A percentile compares a stretch with the other conserved stretches of the same genome.
These are phyloP conservation scores for Lipomyces yamanashiensis DNA, from an alignment of 805 yeast species.

Conservation along the genomic window DNA sequence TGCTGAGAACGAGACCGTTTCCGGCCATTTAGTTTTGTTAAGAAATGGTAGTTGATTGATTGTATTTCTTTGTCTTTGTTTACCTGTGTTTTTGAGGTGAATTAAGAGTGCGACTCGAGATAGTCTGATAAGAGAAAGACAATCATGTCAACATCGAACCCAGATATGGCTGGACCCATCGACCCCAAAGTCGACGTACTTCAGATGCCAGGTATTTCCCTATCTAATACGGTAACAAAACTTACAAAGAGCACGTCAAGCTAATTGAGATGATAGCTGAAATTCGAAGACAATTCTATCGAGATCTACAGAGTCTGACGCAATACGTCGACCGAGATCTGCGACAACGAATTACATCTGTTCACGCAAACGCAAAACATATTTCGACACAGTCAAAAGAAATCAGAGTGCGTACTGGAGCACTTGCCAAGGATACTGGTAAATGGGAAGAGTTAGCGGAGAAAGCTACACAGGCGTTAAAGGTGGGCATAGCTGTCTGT, in stretches of 20 bases:
- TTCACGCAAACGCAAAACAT: conserved; percentile 34
- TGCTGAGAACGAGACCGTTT: no score
- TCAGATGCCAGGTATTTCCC: conserved; percentile 3
- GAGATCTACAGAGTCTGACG: conserved; percentile 33
- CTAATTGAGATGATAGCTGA: conserved; percentile 12
- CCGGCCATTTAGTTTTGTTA: no score
- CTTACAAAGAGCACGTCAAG: no score
- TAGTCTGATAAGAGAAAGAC: no score
- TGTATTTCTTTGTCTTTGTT: no score
- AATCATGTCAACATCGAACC: no score
- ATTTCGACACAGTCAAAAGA: conserved; percentile 32
- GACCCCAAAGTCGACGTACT: conserved; percentile 7
- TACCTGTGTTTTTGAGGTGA: no score
- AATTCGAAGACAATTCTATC: conserved; percentile 26
- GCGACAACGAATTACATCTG: conserved; percentile 32
- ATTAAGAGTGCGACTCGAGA: no score
- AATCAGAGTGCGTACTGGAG: conserved; percentile 24
- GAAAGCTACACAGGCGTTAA: conserved; percentile 24
- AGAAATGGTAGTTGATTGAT: no score
- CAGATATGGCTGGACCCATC: background rate
- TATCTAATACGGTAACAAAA: background rate
- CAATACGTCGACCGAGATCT: conserved; percentile 31
- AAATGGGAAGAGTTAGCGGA: conserved; percentile 31
- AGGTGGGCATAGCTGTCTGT: background rate
- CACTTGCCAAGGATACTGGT: conserved; percentile 25